Evolutionary conservation across 2,329 filamentous ascomycete species (phyloP).

Genomic region (Periconia digitata): DNA sequence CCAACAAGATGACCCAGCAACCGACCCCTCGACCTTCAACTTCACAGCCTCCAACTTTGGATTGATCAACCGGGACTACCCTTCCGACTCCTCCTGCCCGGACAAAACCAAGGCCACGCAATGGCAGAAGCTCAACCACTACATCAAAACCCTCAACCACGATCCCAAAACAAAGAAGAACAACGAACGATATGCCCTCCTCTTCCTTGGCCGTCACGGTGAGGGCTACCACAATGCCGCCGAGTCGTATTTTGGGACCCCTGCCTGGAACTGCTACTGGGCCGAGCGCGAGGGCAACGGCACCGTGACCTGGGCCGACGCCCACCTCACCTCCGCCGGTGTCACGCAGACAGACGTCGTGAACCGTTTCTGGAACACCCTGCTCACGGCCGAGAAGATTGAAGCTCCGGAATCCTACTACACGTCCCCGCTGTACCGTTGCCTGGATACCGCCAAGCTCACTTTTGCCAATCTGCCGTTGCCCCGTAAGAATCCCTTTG

Average conservation of each 20-base stretch:
- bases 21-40: conserved; percentile 57
- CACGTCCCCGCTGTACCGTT: conserved; percentile 64
- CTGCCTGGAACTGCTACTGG: conserved; percentile 73
- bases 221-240: conserved; percentile 68
- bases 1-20: conserved; percentile 62
- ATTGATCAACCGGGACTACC: conserved; percentile 64
- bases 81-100: conserved; percentile 50
- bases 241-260: conserved; percentile 67
- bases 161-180: conserved; percentile 31
- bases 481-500: conserved; percentile 55
- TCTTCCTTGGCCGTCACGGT: conserved; percentile 71
- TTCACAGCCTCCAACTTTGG: conserved; percentile 60
- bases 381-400: conserved; percentile 55
- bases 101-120: conserved; percentile 53
- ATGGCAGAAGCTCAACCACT: conserved; percentile 66
- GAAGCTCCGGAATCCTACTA: conserved; percentile 67
- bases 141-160: conserved; percentile 59
- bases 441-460: conserved; percentile 62
- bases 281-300: conserved; percentile 64
- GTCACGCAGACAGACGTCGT: conserved; percentile 60
- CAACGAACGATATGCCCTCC: conserved; percentile 62
- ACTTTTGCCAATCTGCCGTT: conserved; percentile 61
- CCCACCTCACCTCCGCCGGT: conserved; percentile 62
- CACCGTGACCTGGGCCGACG: conserved; percentile 64
- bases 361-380: conserved; percentile 60